Evolutionary conservation across 352 stramenopile genomes (phyloP).

Genomic region (Globisporangium paroecandrum): DNA sequence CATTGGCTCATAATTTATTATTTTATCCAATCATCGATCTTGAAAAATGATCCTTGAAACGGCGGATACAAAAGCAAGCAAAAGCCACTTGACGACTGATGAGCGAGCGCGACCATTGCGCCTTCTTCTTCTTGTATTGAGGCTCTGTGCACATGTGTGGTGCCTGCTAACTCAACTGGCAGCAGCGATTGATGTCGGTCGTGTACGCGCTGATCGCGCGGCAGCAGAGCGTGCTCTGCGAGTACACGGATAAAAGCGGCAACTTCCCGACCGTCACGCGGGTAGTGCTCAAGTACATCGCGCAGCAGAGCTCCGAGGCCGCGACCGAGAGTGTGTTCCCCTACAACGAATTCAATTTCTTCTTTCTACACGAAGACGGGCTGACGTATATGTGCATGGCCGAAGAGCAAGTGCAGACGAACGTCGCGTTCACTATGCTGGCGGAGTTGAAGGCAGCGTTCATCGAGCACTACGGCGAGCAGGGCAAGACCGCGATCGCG

Average conservation of each 20-base stretch:
- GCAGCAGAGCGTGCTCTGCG: constrained; percentile 72
- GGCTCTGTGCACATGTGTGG: constrained; percentile 7
- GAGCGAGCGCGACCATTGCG: constrained; percentile 8
- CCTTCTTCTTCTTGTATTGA: background rate
- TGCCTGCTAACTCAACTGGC: constrained; percentile 3
- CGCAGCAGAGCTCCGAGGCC: constrained; percentile 39
- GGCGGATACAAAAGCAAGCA: constrained; percentile 1
- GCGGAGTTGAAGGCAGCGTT: constrained; percentile 64
- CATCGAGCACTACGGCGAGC: constrained; percentile 54
- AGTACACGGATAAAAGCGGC: constrained; percentile 68
- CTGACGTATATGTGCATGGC: constrained; percentile 86
- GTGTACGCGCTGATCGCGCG: constrained; percentile 72
- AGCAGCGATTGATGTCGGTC: constrained; percentile 52
- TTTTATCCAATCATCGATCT: background rate
- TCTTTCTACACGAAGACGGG: constrained; percentile 67
- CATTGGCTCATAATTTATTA: background rate
- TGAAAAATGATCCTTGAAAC: constrained; percentile 6
- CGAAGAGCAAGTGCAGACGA: constrained; percentile 68
- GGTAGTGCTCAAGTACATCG: constrained; percentile 67
- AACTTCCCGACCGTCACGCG: constrained; percentile 79
- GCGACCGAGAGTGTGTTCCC: constrained; percentile 58
- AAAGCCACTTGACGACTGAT: constrained; percentile 3
- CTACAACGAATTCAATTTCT: constrained; percentile 82
- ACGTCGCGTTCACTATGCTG: constrained; percentile 74
- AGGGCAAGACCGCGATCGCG: constrained; percentile 62